Conservation (phyloP, 106 monocot species). For the Xerophyta viscosa region DNA sequence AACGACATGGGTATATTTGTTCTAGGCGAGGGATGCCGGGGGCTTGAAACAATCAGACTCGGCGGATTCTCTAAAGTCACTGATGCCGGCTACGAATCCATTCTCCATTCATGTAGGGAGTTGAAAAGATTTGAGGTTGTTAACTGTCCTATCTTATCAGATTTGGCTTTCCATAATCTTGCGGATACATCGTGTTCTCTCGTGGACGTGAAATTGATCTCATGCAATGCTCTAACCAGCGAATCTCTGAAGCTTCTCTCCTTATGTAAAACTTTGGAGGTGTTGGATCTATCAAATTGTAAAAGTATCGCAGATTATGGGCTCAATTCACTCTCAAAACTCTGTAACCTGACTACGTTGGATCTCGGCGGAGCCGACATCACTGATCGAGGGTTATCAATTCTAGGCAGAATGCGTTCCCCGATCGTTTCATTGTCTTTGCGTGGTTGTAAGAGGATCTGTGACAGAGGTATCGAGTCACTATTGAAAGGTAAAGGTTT, state of each 20-base stretch:
- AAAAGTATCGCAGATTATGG: constrained; percentile 64
- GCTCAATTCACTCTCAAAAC: constrained; percentile 51
- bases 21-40: constrained; percentile 49
- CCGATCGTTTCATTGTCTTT: constrained; percentile 53
- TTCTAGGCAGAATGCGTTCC: constrained; percentile 40
- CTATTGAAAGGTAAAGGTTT: constrained; percentile 29
- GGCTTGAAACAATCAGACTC: constrained; percentile 57
- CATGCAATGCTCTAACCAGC: constrained; percentile 63
- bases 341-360: constrained; percentile 49
- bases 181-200: constrained; percentile 22
- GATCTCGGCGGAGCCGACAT: constrained; percentile 67
- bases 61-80: constrained; percentile 84
- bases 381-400: constrained; percentile 46
- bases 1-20: constrained; percentile 69
- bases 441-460: constrained; percentile 62
- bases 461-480: constrained; percentile 41
- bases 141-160: constrained; percentile 49
- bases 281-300: constrained; percentile 69
- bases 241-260: constrained; percentile 41
- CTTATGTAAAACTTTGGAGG: constrained; percentile 40
- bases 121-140: constrained; percentile 59
- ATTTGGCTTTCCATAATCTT: constrained; percentile 68
- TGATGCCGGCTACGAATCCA: constrained; percentile 72
- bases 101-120: constrained; percentile 62
- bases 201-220: constrained; percentile 57